Conservation (phyloP, 495 filamentous ascomycete genomes). For the Margaritispora aquatica region DNA sequence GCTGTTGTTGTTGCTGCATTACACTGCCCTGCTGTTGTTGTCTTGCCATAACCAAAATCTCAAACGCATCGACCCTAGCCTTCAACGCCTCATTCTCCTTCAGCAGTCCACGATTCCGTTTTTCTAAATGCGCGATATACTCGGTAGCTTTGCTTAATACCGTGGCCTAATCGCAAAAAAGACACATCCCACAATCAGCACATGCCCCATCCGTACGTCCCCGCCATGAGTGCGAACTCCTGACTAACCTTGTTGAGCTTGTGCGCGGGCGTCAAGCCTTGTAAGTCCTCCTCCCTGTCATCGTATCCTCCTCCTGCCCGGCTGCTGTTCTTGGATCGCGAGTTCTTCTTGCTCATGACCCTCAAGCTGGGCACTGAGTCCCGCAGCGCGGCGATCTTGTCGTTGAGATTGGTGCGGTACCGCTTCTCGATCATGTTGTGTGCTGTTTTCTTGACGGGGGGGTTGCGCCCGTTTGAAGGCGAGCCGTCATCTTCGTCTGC, state of each 20-base stretch:
- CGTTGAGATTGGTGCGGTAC: constrained; percentile 92
- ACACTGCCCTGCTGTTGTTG: not conserved
- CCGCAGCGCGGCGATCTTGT: constrained; percentile 87
- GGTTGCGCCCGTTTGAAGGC: constrained; percentile 31
- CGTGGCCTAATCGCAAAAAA: constrained; percentile 12
- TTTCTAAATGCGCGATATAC: constrained; percentile 93
- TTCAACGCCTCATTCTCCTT: constrained; percentile 77
- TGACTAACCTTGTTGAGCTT: constrained; percentile 89
- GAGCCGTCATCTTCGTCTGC: constrained; percentile 8
- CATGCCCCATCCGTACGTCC: not conserved
- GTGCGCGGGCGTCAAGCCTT: constrained; percentile 71
- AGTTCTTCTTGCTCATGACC: constrained; percentile 53
- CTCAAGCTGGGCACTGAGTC: constrained; percentile 85
- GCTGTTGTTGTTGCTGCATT: constrained; percentile 1
- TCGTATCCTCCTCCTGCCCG: constrained; percentile 36
- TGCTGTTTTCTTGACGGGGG: constrained; percentile 88
- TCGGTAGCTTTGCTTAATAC: constrained; percentile 90
- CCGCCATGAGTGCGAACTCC: not conserved
- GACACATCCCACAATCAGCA: not conserved
- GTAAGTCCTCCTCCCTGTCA: constrained; percentile 66
- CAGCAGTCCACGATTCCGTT: constrained; percentile 69
- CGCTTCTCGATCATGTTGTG: constrained; percentile 98
- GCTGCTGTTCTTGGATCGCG: too few species aligned
- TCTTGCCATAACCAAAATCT: constrained; percentile 53
- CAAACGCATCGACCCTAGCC: constrained; percentile 58